Evolutionary conservation across 202 grass and related monocot genomes (phyloP).

Genomic region (Eragrostis tef): DNA sequence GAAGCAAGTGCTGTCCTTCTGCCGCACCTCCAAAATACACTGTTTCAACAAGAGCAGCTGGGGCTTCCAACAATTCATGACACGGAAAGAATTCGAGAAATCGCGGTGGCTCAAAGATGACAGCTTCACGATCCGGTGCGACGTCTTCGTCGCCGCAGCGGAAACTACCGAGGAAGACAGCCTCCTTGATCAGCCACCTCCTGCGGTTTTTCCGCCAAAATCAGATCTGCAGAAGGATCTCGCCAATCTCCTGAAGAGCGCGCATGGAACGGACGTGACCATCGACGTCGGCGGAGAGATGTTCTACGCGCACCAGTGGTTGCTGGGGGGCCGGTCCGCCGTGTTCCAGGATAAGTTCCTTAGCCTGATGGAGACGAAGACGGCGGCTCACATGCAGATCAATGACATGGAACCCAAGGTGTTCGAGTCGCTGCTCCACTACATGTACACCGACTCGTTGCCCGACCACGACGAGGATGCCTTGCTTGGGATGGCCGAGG

Average conservation of each 20-base stretch:
- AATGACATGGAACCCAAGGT: not conserved
- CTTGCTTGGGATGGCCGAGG: not conserved
- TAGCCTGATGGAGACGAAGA: not conserved
- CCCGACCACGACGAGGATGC: not conserved
- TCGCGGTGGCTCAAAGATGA: no score
- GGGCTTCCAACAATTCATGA: not conserved
- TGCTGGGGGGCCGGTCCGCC: not conserved
- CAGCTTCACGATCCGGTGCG: no score
- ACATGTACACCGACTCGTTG: slow-evolving; percentile 11
- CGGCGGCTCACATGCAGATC: not conserved
- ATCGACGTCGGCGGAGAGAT: not conserved
- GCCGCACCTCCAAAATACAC: not conserved
- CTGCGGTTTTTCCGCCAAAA: not conserved
- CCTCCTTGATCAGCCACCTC: no score
- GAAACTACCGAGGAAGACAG: no score
- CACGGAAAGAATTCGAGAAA: not conserved
- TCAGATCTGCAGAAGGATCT: not conserved
- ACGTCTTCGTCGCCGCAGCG: no score
- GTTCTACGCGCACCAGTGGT: not conserved
- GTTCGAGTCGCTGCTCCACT: slow-evolving; percentile 4
- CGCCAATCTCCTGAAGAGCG: not conserved
- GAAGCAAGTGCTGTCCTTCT: not conserved
- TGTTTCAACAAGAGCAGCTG: not conserved
- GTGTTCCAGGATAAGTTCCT: not conserved
- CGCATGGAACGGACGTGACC: not conserved